phyloP scores from a whole-genome alignment of 2,329 filamentous ascomycete species.

The Xylaria sp. region DNA sequence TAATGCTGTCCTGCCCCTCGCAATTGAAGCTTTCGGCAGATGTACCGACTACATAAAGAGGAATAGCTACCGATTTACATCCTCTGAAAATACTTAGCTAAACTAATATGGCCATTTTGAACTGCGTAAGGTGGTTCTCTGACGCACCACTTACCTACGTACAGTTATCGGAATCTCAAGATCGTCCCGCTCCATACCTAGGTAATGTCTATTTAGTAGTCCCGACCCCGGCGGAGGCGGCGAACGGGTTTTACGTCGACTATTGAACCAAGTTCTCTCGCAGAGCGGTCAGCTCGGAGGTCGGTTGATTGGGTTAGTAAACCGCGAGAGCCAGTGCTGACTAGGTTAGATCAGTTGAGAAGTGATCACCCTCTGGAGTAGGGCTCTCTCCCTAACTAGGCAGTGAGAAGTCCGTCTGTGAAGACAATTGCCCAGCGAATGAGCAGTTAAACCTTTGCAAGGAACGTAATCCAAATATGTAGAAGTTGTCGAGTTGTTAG shows the following conservation, averaged over 20 bases:
- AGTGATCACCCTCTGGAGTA: conserved; percentile 15
- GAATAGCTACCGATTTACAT: not conserved
- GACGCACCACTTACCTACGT: conserved; percentile 22
- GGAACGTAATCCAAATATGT: not conserved
- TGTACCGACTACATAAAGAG: conserved; percentile 30
- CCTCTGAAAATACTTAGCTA: not conserved
- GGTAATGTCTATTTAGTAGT: not conserved
- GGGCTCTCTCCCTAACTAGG: not conserved
- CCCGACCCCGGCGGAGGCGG: not conserved
- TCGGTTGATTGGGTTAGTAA: conserved; percentile 14
- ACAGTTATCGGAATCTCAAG: conserved; percentile 28
- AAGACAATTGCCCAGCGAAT: not conserved
- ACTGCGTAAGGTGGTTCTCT: not conserved
- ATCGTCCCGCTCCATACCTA: not conserved
- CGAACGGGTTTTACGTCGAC: not conserved
- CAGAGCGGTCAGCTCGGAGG: not conserved
- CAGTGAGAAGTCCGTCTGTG: too few species aligned
- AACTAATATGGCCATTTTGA: conserved; percentile 24
- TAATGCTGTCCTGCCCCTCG: conserved; percentile 39
- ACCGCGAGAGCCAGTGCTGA: conserved; percentile 4
- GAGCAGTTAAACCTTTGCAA: not conserved
- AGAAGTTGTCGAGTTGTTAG: not conserved
- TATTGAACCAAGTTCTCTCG: conserved; percentile 16
- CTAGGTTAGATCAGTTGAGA: conserved; percentile 5
- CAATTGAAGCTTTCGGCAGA: conserved; percentile 43